Percentiles rank a stretch among this genome's conserved stretches.
phyloP scores from a whole-genome alignment of 2,329 filamentous ascomycete species.

The Ceratocystis alfenasii region DNA sequence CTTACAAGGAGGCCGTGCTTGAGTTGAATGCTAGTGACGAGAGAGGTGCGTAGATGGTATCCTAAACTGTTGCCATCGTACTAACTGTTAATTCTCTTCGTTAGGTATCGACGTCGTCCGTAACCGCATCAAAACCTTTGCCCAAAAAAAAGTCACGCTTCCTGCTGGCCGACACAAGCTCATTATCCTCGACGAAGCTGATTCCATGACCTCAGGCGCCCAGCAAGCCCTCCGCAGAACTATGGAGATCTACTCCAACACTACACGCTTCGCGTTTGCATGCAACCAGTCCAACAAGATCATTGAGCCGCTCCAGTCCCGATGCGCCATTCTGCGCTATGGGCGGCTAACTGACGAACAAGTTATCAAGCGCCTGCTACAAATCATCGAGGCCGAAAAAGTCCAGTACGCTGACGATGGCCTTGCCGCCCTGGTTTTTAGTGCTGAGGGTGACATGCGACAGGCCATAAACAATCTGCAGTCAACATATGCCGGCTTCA shows the following conservation, averaged over 20 bases:
- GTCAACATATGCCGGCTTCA: slow-evolving; percentile 83
- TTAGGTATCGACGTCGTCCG: slow-evolving; percentile 89
- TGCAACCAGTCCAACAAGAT: slow-evolving; percentile 99
- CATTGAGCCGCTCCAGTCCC: slow-evolving; percentile 94
- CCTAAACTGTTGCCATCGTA: neutral
- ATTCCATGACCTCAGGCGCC: slow-evolving; percentile 94
- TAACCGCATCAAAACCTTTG: slow-evolving; percentile 95
- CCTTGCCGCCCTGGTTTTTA: slow-evolving; percentile 90
- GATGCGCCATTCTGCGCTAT: slow-evolving; percentile 92
- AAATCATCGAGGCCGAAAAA: slow-evolving; percentile 85
- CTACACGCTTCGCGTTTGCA: slow-evolving; percentile 91
- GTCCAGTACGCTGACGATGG: slow-evolving; percentile 89
- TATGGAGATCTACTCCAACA: slow-evolving; percentile 98
- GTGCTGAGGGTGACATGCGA: slow-evolving; percentile 94
- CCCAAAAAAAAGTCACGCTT: slow-evolving; percentile 96
- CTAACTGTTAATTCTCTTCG: neutral
- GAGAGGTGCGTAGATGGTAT: slow-evolving; percentile 43
- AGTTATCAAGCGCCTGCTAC: slow-evolving; percentile 77
- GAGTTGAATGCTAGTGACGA: slow-evolving; percentile 96
- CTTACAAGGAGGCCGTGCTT: slow-evolving; percentile 93
- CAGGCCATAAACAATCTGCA: slow-evolving; percentile 98
- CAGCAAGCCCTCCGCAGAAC: slow-evolving; percentile 90
- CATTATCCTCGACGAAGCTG: slow-evolving; percentile 93
- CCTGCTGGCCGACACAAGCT: slow-evolving; percentile 86
- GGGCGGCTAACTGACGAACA: slow-evolving; percentile 84